Base-by-base conservation (phyloP, 805 yeast species). In the Grigorovia transvaalensis region DNA sequence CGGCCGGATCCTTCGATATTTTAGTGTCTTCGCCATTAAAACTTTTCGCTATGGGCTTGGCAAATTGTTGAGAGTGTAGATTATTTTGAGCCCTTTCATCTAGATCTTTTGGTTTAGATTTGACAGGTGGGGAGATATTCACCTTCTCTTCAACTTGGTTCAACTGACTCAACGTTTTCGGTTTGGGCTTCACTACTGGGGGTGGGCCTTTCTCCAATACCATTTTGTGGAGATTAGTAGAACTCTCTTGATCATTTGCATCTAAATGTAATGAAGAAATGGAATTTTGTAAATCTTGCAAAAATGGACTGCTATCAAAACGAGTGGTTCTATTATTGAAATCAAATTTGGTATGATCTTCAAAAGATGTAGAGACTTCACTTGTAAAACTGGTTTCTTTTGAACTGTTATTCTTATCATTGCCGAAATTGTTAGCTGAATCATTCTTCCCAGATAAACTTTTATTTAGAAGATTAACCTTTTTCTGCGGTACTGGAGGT, bases 211-310 rank as follows among this genome's bases (percentile, higher is more conserved):
- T 13, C 29, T 20, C 4, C n/a, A 1, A 38, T 12, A n/a, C 20
- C 9, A 20, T 33, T 33, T 53, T 33, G 35, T 40, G 5, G 27
- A 20, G 19, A n/a, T 9, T 13, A 45, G 15, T 17, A 45, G n/a
- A 8, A 17, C 9, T 13, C 15, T 27, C 19, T 17, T 18, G 23
- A 11, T 27, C 40, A 30, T 45, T 6, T 13, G 18, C 46, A 38
- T 38, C 42, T 15, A 35, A 59, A 44, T 48, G 44, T 18, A 47
- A 45, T 13, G 42, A 38, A 23, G 43, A 40, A 20, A 49, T 42
- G 9, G 50, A 48, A 6, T 19, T 35, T 27, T 42, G 33, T 13
- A 48, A 4, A 41, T 48, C 50, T n/a, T 48, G 23, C 23, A 17
- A 38, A 38, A 38, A 38, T 12, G 42, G 42, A 13, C 42, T 38